Percentiles rank a stretch among this genome's conserved stretches.
These are phyloP conservation scores for Akanthomyces dipterigenus DNA, from an alignment of 2,329 filamentous ascomycete genomes.

Conservation along the genomic window DNA sequence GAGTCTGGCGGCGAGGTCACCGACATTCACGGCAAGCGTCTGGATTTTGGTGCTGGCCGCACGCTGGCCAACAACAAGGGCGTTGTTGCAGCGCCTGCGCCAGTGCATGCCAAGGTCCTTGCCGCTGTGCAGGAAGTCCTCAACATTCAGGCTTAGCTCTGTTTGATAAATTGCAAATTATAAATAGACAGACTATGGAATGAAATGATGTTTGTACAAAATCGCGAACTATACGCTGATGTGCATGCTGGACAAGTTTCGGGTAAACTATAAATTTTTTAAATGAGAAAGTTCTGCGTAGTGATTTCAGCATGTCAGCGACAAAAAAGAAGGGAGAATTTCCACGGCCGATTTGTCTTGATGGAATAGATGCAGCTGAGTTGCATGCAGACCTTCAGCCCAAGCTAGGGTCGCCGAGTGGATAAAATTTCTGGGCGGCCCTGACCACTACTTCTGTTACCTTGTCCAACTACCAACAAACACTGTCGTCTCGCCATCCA, in stretches of 20 bases:
- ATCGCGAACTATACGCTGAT: neutral
- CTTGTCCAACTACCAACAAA: neutral
- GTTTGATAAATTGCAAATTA: too few relatives aligned
- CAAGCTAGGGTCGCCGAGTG: neutral
- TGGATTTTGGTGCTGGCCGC: slow-evolving; percentile 82
- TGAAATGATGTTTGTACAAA: neutral
- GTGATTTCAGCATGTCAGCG: too few relatives aligned
- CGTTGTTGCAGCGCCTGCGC: slow-evolving; percentile 77
- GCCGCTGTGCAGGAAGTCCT: slow-evolving; percentile 77
- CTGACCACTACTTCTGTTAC: neutral
- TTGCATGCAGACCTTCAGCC: too few relatives aligned
- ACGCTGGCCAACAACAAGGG: slow-evolving; percentile 89
- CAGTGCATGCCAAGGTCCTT: slow-evolving; percentile 70
- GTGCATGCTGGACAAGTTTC: neutral
- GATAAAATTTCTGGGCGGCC: neutral
- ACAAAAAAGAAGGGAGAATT: too few relatives aligned
- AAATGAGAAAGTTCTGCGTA: too few relatives aligned
- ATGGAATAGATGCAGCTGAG: too few relatives aligned
- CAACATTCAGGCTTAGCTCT: slow-evolving; percentile 21
- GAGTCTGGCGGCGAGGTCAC: slow-evolving; percentile 91
- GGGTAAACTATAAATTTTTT: neutral
- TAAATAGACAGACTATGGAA: neutral
- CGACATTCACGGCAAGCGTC: slow-evolving; percentile 73
- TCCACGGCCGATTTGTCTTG: too few relatives aligned
- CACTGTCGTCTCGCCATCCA: too few relatives aligned